These are phyloP conservation scores for Ceratocystis eucalypticola DNA, from an alignment of 2,329 filamentous ascomycete genomes.

Conservation along the genomic window DNA sequence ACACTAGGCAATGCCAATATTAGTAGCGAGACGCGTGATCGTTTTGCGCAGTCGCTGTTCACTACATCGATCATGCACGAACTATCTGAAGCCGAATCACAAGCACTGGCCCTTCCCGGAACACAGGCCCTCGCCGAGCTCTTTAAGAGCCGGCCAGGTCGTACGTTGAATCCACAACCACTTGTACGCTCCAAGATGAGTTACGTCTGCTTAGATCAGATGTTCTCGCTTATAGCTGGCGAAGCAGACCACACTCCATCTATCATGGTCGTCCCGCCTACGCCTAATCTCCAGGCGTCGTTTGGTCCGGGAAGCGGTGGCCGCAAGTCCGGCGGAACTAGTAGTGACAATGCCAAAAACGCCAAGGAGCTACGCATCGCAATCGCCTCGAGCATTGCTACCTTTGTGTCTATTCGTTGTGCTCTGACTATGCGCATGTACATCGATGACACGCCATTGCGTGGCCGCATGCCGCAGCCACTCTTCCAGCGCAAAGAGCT, in stretches of 20 bases:
- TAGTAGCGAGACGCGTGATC: constrained; percentile 50
- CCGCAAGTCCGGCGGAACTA: constrained; percentile 18
- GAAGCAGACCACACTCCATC: constrained; percentile 31
- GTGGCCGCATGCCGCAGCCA: constrained; percentile 80
- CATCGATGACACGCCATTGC: constrained; percentile 78
- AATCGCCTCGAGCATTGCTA: constrained; percentile 62
- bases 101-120: constrained; percentile 24
- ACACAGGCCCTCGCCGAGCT: constrained; percentile 32
- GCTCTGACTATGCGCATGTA: constrained; percentile 73
- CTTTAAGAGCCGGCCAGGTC: constrained; percentile 52
- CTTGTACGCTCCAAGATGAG: constrained; percentile 57
- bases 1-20: constrained; percentile 53
- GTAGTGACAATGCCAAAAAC: constrained; percentile 20
- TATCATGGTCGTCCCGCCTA: constrained; percentile 33
- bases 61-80: constrained; percentile 67
- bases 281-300: constrained; percentile 27
- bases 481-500: constrained; percentile 68
- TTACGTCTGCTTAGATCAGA: constrained; percentile 67
- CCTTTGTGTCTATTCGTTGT: constrained; percentile 69
- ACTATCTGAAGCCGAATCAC: constrained; percentile 33
- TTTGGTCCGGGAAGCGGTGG: constrained; percentile 11
- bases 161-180: constrained; percentile 54
- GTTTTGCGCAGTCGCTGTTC: constrained; percentile 67
- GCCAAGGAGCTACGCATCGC: constrained; percentile 33
- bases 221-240: constrained; percentile 53